Conservation (phyloP, 768 basidiomycete species). For the Clathrus columnatus region DNA sequence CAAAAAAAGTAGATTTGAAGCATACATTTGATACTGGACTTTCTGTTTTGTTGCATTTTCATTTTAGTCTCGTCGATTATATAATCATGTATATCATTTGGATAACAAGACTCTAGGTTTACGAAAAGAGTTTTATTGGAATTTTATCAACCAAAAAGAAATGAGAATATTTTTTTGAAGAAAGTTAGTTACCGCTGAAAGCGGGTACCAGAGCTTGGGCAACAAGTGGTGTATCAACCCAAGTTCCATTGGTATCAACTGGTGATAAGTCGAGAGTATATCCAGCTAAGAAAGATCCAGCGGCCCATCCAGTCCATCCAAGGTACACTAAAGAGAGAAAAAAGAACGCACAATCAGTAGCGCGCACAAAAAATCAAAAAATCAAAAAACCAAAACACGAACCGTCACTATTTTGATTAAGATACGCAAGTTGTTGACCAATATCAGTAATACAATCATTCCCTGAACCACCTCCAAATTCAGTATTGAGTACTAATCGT, state of each 20-base stretch:
- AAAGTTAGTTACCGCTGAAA: background rate
- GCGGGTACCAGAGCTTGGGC: slow-evolving; percentile 13
- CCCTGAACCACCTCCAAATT: slow-evolving; percentile 51
- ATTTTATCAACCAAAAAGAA: background rate
- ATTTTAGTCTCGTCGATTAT: too few relatives aligned
- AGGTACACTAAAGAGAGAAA: slow-evolving; percentile 30
- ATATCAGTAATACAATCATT: slow-evolving; percentile 35
- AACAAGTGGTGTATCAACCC: slow-evolving; percentile 28
- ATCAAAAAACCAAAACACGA: slow-evolving; percentile 13
- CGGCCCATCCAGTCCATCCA: slow-evolving; percentile 51
- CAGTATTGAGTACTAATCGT: slow-evolving; percentile 49
- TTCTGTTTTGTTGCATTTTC: background rate
- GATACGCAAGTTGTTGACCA: slow-evolving; percentile 38
- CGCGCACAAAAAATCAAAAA: background rate
- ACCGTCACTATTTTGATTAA: slow-evolving; percentile 43
- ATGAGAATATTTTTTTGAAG: background rate
- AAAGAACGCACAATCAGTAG: background rate
- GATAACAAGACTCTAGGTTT: too few relatives aligned
- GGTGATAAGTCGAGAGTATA: slow-evolving; percentile 31
- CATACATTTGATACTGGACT: background rate
- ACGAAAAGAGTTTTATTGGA: background rate
- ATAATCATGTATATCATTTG: background rate
- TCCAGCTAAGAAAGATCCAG: slow-evolving; percentile 40
- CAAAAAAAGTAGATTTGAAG: background rate
- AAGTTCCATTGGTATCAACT: slow-evolving; percentile 22